These are phyloP conservation scores for Cyberlindnera amylophila DNA, from an alignment of 805 yeast species.

Conservation along the genomic window DNA sequence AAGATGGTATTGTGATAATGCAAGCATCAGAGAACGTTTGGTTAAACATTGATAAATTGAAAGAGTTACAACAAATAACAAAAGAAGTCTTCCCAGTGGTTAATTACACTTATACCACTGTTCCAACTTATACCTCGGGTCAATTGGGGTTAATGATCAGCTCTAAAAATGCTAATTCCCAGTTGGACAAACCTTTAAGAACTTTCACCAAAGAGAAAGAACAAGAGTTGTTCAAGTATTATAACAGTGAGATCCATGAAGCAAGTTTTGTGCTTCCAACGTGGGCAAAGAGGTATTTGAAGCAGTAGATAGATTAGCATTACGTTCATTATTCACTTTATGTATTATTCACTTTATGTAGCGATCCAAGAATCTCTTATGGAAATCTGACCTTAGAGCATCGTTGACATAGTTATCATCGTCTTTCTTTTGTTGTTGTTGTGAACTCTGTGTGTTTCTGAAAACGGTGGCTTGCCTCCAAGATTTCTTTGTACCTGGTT, in stretches of 20 bases:
- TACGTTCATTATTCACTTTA: too few relatives aligned
- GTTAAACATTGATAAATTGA: slow-evolving; percentile 57
- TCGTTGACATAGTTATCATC: slow-evolving; percentile 33
- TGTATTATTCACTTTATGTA: slow-evolving; percentile 14
- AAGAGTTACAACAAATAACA: slow-evolving; percentile 45
- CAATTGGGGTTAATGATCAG: slow-evolving; percentile 79
- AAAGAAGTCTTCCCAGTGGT: slow-evolving; percentile 55
- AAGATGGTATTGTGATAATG: slow-evolving; percentile 69
- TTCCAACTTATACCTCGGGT: slow-evolving; percentile 87
- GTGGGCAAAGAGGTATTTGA: slow-evolving; percentile 54
- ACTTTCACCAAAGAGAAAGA: slow-evolving; percentile 42
- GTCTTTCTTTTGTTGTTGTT: slow-evolving; percentile 20
- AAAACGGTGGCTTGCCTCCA: slow-evolving; percentile 37
- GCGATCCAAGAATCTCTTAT: slow-evolving; percentile 22
- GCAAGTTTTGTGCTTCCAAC: slow-evolving; percentile 77
- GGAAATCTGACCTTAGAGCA: slow-evolving; percentile 21
- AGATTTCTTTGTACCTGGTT: slow-evolving; percentile 17
- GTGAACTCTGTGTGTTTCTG: slow-evolving; percentile 18
- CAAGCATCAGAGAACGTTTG: slow-evolving; percentile 68
- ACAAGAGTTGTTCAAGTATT: slow-evolving; percentile 52
- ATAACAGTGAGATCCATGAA: slow-evolving; percentile 60
- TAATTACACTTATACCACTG: slow-evolving; percentile 70
- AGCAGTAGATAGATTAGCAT: slow-evolving; percentile 4
- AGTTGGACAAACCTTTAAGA: slow-evolving; percentile 52
- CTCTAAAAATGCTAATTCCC: slow-evolving; percentile 46